phyloP scores from a whole-genome alignment of 805 yeast species.

The Ogataea chonburiensis region DNA sequence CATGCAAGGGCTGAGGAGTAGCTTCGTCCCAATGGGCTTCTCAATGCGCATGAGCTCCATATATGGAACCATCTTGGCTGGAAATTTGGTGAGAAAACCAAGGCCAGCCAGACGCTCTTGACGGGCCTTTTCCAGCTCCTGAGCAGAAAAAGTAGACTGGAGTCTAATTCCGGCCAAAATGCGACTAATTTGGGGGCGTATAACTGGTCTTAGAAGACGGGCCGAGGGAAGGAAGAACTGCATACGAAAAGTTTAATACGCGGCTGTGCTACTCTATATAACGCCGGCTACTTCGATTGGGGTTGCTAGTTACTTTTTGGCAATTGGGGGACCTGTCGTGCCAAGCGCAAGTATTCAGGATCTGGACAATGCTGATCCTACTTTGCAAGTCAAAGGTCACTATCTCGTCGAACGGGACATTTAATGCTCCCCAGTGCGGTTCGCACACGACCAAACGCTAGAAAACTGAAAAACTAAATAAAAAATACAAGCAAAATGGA shows the following conservation, averaged over 20 bases:
- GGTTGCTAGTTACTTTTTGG: too few relatives aligned
- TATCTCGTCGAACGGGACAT: too few relatives aligned
- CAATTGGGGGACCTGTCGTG: too few relatives aligned
- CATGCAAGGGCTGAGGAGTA: constrained; percentile 77
- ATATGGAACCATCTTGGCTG: constrained; percentile 77
- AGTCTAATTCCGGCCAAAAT: constrained; percentile 1
- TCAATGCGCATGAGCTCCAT: constrained; percentile 91
- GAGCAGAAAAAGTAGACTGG: constrained; percentile 31
- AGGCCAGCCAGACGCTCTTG: constrained; percentile 48
- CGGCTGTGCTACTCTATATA: constrained; percentile 3
- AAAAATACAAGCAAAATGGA: constrained; percentile 29
- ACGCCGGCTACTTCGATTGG: too few relatives aligned
- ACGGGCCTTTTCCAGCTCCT: constrained; percentile 51
- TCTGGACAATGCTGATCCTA: too few relatives aligned
- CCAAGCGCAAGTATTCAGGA: too few relatives aligned
- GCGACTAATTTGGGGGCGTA: constrained; percentile 1
- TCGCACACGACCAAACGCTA: constrained; percentile 10
- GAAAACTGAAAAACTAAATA: constrained; percentile 12
- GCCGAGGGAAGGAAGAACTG: constrained; percentile 3
- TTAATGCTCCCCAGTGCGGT: background rate
- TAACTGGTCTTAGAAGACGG: constrained; percentile 5
- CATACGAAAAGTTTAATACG: background rate
- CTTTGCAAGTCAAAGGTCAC: too few relatives aligned
- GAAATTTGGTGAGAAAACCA: constrained; percentile 58
- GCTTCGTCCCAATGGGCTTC: constrained; percentile 93